Percentiles rank a stretch among this genome's conserved stretches.
Conservation (phyloP, 1,139 yeast species). For the Casaregolazyma lundiana region DNA sequence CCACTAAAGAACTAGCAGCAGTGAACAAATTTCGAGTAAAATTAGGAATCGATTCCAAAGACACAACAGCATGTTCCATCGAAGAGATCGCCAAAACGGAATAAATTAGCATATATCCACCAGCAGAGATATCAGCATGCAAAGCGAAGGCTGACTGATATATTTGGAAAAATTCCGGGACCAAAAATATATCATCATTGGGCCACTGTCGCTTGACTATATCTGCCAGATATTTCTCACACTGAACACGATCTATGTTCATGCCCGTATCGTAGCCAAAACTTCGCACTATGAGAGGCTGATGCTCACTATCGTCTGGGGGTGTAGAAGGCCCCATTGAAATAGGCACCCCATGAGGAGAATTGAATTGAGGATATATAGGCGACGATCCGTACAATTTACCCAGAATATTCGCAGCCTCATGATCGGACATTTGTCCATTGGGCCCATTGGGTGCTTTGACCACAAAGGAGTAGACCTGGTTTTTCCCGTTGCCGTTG, state of each 20-base stretch:
- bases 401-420: conserved; percentile 16
- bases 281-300: conserved; percentile 8
- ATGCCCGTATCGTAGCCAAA: conserved; percentile 8
- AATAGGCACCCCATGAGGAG: neutral
- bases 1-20: conserved; percentile 16
- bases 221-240: conserved; percentile 12
- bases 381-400: conserved; percentile 14
- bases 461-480: conserved; percentile 10
- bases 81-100: conserved; percentile 16
- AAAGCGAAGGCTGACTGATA: conserved; percentile 11
- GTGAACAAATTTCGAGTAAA: conserved; percentile 13
- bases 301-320: conserved; percentile 1
- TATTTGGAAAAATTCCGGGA: conserved; percentile 10
- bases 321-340: conserved; percentile 1
- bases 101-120: conserved; percentile 14
- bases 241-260: conserved; percentile 11
- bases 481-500: conserved; percentile 11
- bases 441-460: conserved; percentile 3
- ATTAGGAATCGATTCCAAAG: conserved; percentile 5
- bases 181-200: conserved; percentile 13
- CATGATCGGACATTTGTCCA: conserved; percentile 13
- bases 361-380: conserved; percentile 6
- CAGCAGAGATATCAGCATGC: conserved; percentile 8
- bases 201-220: conserved; percentile 10
- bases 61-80: conserved; percentile 10